Percentiles rank a stretch among this genome's conserved stretches.
These are phyloP conservation scores for Biscogniauxia sp. DNA, from an alignment of 2,329 filamentous ascomycete species.

Conservation along the genomic window DNA sequence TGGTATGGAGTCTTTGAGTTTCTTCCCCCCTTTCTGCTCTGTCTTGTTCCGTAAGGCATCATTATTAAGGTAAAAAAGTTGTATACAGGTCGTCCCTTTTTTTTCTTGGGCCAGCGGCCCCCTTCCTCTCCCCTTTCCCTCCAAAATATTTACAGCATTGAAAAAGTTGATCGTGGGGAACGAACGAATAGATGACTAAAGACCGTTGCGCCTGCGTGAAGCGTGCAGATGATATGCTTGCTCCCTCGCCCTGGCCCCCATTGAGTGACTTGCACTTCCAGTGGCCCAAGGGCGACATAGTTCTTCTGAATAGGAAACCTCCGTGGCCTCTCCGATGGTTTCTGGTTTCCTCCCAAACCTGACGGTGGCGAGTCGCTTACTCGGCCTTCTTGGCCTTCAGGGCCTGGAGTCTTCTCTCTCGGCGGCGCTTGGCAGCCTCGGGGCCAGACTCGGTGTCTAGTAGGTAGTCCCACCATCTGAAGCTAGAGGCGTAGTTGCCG, in stretches of 20 bases:
- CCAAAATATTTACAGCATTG: conserved; percentile 24
- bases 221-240: neutral
- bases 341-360: neutral
- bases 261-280: neutral
- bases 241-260: neutral
- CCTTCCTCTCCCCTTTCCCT: neutral
- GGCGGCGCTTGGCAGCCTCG: conserved; percentile 79
- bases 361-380: conserved; percentile 38
- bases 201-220: neutral
- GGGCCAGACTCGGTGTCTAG: conserved; percentile 91
- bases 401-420: conserved; percentile 70
- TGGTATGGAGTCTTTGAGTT: conserved; percentile 3
- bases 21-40: conserved; percentile 14
- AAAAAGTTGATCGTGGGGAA: conserved; percentile 5
- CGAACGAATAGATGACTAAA: neutral
- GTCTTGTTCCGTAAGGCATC: conserved; percentile 6
- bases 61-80: conserved; percentile 10
- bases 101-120: neutral
- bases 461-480: conserved; percentile 97
- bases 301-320: neutral
- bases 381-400: conserved; percentile 67
- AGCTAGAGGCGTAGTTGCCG: conserved; percentile 96
- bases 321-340: neutral
- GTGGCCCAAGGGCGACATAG: neutral
- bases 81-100: conserved; percentile 14